A percentile compares a stretch with the other conserved stretches of the same genome.
phyloP scores from a whole-genome alignment of 2,329 filamentous ascomycete genomes.

The Aspergillus neoniger region DNA sequence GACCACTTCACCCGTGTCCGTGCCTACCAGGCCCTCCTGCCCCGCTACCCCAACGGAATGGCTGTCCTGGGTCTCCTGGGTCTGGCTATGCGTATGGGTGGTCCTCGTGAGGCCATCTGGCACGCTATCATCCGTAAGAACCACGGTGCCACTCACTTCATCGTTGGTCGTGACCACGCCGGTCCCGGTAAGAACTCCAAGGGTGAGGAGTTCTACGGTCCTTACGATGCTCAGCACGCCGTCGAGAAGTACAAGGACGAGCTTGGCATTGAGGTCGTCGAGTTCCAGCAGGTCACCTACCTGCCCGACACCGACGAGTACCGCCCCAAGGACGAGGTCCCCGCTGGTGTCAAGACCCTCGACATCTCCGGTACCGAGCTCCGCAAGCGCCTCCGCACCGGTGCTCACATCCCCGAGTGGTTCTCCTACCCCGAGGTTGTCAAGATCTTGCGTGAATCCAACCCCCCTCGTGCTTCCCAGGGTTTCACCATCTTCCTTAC shows the following conservation, averaged over 20 bases:
- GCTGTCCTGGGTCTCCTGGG: constrained; percentile 92
- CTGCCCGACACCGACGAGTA: constrained; percentile 97
- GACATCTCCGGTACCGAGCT: constrained; percentile 91
- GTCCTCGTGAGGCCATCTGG: constrained; percentile 97
- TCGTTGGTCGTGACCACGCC: constrained; percentile 96
- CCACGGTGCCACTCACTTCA: constrained; percentile 98
- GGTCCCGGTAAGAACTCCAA: constrained; percentile 98
- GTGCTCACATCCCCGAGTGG: constrained; percentile 96
- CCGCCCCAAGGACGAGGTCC: constrained; percentile 86
- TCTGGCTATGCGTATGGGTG: constrained; percentile 98
- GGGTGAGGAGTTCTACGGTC: constrained; percentile 95
- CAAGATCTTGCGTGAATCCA: constrained; percentile 91
- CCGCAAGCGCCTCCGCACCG: constrained; percentile 83
- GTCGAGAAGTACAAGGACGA: constrained; percentile 96
- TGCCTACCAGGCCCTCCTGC: constrained; percentile 95
- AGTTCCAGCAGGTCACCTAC: constrained; percentile 99
- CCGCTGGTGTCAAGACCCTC: constrained; percentile 77
- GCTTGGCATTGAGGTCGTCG: constrained; percentile 97
- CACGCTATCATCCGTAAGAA: constrained; percentile 99
- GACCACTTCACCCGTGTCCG: constrained; percentile 99
- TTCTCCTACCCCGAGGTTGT: constrained; percentile 99
- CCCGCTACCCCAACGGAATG: constrained; percentile 98
- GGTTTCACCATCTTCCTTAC: constrained; percentile 99
- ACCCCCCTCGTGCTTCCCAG: constrained; percentile 86
- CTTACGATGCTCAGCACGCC: constrained; percentile 94